Percentiles rank a stretch among this genome's conserved stretches.
Conservation (phyloP, 305 asterid species). For the Fraxinus velutina region DNA sequence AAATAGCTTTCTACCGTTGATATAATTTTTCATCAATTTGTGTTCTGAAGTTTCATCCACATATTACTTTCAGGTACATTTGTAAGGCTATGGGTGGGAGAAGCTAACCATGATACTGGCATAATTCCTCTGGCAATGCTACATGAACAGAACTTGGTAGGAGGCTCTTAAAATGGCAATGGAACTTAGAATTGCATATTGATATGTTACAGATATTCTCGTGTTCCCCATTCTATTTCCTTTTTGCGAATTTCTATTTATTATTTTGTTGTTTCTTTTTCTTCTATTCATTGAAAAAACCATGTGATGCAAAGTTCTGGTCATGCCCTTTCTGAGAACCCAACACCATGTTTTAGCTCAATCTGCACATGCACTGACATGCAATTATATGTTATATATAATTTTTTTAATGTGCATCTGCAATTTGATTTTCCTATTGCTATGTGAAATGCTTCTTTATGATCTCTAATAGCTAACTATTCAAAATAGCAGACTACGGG, state of each 20-base stretch:
- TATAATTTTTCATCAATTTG: not conserved
- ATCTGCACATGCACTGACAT: not conserved
- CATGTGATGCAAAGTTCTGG: not conserved
- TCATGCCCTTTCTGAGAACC: not conserved
- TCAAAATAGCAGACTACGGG: not conserved
- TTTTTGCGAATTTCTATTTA: conserved; percentile 10
- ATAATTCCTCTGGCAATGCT: conserved; percentile 69
- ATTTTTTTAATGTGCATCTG: not conserved
- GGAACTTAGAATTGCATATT: not conserved
- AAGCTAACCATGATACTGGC: conserved; percentile 37
- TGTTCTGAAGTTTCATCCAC: conserved; percentile 13
- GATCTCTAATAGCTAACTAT: not conserved
- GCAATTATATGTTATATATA: not conserved
- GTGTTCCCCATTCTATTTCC: conserved; percentile 6
- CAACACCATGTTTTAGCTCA: not conserved
- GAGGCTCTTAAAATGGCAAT: conserved; percentile 27
- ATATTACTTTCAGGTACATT: conserved; percentile 56
- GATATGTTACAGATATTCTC: not conserved
- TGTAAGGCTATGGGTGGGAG: conserved; percentile 75
- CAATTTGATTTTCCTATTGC: not conserved
- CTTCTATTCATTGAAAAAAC: conserved; percentile 5
- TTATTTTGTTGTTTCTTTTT: not conserved
- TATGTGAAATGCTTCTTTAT: not conserved
- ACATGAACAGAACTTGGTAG: conserved; percentile 53
- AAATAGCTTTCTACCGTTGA: not conserved